Evolutionary conservation across 1,284 basidiomycete genomes (phyloP).

Genomic region (Ceratobasidium sp.): DNA sequence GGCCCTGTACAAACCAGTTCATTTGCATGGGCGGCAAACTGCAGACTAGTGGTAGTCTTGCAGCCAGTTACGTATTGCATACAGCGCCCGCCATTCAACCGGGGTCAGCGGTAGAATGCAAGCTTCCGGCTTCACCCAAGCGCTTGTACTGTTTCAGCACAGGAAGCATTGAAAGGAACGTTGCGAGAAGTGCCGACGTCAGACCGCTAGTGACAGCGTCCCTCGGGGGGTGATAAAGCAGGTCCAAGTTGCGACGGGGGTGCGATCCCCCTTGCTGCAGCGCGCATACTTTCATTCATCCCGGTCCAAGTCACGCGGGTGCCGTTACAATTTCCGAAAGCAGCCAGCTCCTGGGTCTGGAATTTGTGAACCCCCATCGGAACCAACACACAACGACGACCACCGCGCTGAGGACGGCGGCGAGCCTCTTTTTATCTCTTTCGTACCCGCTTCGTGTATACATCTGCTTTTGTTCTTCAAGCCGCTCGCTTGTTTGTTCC

Average conservation of each 20-base stretch:
- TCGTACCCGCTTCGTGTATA: slow-evolving; percentile 14
- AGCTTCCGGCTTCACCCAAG: neutral
- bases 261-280: slow-evolving; percentile 20
- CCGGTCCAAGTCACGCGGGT: slow-evolving; percentile 7
- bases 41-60: too few species aligned
- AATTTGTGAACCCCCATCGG: slow-evolving; percentile 33
- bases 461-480: slow-evolving; percentile 5
- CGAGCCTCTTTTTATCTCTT: neutral
- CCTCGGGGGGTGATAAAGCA: neutral
- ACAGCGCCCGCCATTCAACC: neutral
- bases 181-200: slow-evolving; percentile 11
- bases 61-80: too few species aligned
- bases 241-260: neutral
- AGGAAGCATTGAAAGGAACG: neutral
- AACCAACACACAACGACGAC: slow-evolving; percentile 34
- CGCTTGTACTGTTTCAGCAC: slow-evolving; percentile 2
- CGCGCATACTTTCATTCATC: neutral
- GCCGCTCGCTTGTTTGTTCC: slow-evolving; percentile 6
- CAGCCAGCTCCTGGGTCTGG: slow-evolving; percentile 27
- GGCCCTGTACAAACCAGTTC: neutral
- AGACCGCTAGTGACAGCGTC: neutral
- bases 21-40: neutral
- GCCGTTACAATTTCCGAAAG: slow-evolving; percentile 18
- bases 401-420: slow-evolving; percentile 6
- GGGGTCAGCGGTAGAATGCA: neutral